Evolutionary conservation across 768 basidiomycete genomes (phyloP).

Genomic region (Russula emetica): DNA sequence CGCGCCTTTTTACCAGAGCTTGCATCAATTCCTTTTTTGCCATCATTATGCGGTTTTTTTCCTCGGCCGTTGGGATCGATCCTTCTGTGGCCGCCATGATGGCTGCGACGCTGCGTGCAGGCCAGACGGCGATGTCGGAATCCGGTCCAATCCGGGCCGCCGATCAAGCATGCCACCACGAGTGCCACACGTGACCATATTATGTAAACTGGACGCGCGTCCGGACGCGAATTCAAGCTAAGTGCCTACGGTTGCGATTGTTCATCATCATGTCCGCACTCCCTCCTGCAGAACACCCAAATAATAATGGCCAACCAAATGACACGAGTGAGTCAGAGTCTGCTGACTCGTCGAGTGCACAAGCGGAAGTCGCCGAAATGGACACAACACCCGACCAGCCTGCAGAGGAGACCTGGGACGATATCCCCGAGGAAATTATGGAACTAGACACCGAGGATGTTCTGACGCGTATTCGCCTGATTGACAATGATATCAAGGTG

Average conservation of each 20-base stretch:
- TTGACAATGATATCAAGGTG: slow-evolving; percentile 97
- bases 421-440: slow-evolving; percentile 87
- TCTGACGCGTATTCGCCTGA: slow-evolving; percentile 79
- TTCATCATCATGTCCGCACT: slow-evolving; percentile 19
- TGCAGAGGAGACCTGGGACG: slow-evolving; percentile 79
- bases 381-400: slow-evolving; percentile 70
- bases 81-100: slow-evolving; percentile 37
- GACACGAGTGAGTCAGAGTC: slow-evolving; percentile 47
- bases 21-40: slow-evolving; percentile 71
- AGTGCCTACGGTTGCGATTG: not conserved
- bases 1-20: slow-evolving; percentile 70
- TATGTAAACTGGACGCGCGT: slow-evolving; percentile 26
- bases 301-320: slow-evolving; percentile 9
- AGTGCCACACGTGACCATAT: not conserved
- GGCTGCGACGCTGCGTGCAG: not conserved
- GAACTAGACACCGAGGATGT: slow-evolving; percentile 80
- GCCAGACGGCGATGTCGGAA: slow-evolving; percentile 13
- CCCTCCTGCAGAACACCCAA: slow-evolving; percentile 20
- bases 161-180: not conserved
- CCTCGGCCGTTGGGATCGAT: slow-evolving; percentile 51
- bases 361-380: slow-evolving; percentile 46
- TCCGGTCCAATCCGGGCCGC: slow-evolving; percentile 21
- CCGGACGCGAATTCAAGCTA: not conserved
- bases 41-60: slow-evolving; percentile 64
- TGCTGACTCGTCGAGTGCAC: slow-evolving; percentile 33